These are phyloP conservation scores for Yamadazyma buinensis DNA, from an alignment of 1,139 yeast genomes.

Conservation along the genomic window DNA sequence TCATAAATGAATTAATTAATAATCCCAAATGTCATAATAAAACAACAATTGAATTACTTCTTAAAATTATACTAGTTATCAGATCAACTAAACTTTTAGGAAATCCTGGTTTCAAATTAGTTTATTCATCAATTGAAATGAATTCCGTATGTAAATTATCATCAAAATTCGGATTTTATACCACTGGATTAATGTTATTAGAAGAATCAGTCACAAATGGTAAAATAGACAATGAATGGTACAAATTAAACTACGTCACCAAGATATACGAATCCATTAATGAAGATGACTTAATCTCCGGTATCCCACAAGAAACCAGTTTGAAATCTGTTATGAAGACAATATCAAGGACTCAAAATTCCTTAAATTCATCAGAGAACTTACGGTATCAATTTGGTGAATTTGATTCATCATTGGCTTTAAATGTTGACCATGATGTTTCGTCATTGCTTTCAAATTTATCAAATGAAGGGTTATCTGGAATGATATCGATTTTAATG, in stretches of 20 bases:
- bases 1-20: constrained; percentile 5
- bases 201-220: constrained; percentile 40
- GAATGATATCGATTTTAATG: constrained; percentile 39
- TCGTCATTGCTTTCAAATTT: constrained; percentile 31
- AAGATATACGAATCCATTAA: constrained; percentile 47
- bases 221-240: constrained; percentile 10
- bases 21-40: constrained; percentile 4
- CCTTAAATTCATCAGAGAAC: constrained; percentile 23
- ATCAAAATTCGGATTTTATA: constrained; percentile 27
- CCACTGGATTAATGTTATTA: constrained; percentile 50
- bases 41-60: constrained; percentile 4
- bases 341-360: constrained; percentile 31
- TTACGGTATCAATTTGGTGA: constrained; percentile 55
- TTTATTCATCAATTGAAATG: constrained; percentile 35
- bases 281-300: constrained; percentile 60
- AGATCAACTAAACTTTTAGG: constrained; percentile 41
- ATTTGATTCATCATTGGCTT: constrained; percentile 43
- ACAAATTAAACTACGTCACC: constrained; percentile 21
- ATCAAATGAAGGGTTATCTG: constrained; percentile 44
- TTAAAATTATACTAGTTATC: constrained; percentile 34
- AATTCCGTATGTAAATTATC: constrained; percentile 32
- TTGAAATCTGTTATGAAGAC: constrained; percentile 48
- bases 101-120: constrained; percentile 24
- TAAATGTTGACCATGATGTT: constrained; percentile 12
- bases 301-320: constrained; percentile 57